phyloP scores from a whole-genome alignment of 2,329 filamentous ascomycete species.

The Pseudogymnoascus sp. region DNA sequence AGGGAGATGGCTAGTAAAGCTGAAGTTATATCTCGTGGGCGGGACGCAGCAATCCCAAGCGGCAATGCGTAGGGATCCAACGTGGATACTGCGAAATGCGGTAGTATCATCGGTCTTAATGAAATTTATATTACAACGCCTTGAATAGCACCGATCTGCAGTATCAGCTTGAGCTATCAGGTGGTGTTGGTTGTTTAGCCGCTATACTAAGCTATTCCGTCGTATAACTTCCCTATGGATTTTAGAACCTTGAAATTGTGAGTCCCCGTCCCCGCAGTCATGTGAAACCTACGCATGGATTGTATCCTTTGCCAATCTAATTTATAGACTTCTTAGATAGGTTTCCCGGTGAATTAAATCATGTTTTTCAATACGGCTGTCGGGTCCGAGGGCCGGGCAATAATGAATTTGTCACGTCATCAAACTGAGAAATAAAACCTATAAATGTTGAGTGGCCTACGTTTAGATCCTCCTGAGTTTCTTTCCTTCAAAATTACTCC shows the following conservation, averaged over 20 bases:
- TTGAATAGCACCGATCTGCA: not conserved
- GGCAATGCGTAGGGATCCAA: not conserved
- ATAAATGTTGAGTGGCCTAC: not conserved
- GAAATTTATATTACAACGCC: not conserved
- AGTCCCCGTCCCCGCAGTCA: not conserved
- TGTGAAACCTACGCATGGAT: not conserved
- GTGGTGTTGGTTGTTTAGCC: not conserved
- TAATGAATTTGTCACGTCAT: not conserved
- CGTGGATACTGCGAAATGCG: not conserved
- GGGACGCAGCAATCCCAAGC: not conserved
- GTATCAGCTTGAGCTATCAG: not conserved
- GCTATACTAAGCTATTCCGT: too few species aligned
- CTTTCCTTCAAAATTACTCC: not conserved
- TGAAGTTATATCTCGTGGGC: too few species aligned
- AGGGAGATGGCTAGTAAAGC: too few species aligned
- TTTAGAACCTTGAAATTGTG: not conserved
- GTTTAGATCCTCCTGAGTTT: not conserved
- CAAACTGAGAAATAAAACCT: not conserved
- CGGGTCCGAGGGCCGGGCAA: too few species aligned
- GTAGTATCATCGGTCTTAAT: not conserved
- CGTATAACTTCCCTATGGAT: too few species aligned
- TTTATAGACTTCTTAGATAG: not conserved
- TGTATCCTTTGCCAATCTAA: not conserved
- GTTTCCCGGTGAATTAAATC: not conserved
- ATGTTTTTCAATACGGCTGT: too few species aligned